A percentile compares a stretch with the other conserved stretches of the same genome.
Conservation (phyloP, 495 filamentous ascomycete genomes). For the Xylaria bambusicola region DNA sequence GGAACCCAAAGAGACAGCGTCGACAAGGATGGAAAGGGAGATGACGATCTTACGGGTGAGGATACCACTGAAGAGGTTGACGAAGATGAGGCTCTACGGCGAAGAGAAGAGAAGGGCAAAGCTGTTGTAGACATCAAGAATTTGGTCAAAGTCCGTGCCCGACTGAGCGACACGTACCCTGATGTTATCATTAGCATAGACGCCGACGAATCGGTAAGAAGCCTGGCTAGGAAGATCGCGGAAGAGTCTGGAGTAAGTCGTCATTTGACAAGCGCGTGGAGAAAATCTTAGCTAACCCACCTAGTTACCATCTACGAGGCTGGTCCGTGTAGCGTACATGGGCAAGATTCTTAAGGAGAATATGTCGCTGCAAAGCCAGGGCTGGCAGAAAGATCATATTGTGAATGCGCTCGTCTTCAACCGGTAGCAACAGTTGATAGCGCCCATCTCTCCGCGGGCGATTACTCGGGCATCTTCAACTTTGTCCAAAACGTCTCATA, state of each 20-base stretch:
- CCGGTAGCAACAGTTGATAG: constrained; percentile 36
- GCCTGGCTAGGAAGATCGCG: constrained; percentile 61
- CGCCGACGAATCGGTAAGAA: constrained; percentile 63
- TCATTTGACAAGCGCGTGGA: not conserved
- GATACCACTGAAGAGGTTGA: constrained; percentile 39
- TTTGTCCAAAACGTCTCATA: not conserved
- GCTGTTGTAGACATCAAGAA: constrained; percentile 49
- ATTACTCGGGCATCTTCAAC: not conserved
- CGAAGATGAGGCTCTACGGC: constrained; percentile 56
- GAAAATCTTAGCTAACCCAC: constrained; percentile 19
- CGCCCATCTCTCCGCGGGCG: constrained; percentile 4
- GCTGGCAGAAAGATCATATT: constrained; percentile 75
- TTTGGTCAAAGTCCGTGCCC: constrained; percentile 61
- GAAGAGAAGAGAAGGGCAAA: constrained; percentile 69
- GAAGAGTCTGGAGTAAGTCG: constrained; percentile 65
- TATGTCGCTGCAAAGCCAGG: constrained; percentile 62
- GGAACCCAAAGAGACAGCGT: constrained; percentile 26
- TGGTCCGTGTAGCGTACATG: constrained; percentile 72
- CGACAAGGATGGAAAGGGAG: constrained; percentile 44
- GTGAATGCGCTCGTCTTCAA: constrained; percentile 77
- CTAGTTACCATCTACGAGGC: constrained; percentile 54
- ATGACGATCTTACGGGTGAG: constrained; percentile 46
- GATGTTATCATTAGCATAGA: constrained; percentile 65
- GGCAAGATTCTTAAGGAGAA: constrained; percentile 75
- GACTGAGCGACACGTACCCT: constrained; percentile 69